phyloP scores from a whole-genome alignment of 1,284 basidiomycete genomes.

The Apiotrichum brassicae region DNA sequence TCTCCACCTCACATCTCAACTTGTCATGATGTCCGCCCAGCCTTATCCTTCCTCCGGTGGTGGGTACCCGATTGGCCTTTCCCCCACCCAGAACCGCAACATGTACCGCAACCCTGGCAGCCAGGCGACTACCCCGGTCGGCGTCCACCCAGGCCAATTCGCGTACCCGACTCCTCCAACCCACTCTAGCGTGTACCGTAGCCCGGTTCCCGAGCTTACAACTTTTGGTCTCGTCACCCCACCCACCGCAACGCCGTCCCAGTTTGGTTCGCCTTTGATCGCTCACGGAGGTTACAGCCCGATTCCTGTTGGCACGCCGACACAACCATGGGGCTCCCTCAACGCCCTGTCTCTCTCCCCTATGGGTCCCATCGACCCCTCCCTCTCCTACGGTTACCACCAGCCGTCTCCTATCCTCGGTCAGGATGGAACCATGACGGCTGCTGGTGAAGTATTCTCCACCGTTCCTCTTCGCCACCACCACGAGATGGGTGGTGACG shows the following conservation, averaged over 20 bases:
- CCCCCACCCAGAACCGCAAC: slow-evolving; percentile 9
- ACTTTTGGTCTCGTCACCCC: slow-evolving; percentile 14
- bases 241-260: slow-evolving; percentile 8
- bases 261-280: slow-evolving; percentile 15
- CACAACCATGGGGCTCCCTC: slow-evolving; percentile 11
- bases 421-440: slow-evolving; percentile 4
- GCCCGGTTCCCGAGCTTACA: slow-evolving; percentile 9
- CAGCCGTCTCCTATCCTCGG: slow-evolving; percentile 9
- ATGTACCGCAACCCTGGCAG: slow-evolving; percentile 5
- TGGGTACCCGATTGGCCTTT: slow-evolving; percentile 1
- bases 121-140: neutral
- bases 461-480: neutral
- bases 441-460: slow-evolving; percentile 9
- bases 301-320: slow-evolving; percentile 4
- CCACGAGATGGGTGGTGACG: neutral
- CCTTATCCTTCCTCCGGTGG: slow-evolving; percentile 7
- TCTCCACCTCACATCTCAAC: neutral
- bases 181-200: slow-evolving; percentile 6
- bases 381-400: slow-evolving; percentile 6
- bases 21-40: slow-evolving; percentile 13
- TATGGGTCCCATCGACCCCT: neutral
- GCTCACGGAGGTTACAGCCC: slow-evolving; percentile 6
- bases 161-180: neutral
- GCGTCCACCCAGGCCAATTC: neutral
- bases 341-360: slow-evolving; percentile 13